Percentiles rank a stretch among this genome's conserved stretches.
Evolutionary conservation across 176 grass and related monocot species (phyloP).

Genomic region (Zoysia japonica): DNA sequence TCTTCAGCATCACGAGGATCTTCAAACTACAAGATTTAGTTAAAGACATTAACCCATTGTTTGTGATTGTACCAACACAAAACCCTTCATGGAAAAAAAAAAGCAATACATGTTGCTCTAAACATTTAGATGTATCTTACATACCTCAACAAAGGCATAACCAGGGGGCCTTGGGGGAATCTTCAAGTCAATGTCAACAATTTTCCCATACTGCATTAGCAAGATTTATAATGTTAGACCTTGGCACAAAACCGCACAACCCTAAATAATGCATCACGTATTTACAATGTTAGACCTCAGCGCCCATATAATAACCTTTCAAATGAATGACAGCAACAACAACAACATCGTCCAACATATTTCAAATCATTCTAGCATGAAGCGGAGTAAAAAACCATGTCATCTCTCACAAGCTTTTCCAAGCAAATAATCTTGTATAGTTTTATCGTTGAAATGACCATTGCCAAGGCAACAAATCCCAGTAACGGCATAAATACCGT

Average conservation of each 20-base stretch:
- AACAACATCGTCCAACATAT: background rate
- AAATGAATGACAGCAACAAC: too few species aligned
- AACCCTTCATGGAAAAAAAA: background rate
- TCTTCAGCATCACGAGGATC: slow-evolving; percentile 91
- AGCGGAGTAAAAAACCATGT: background rate
- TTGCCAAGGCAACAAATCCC: background rate
- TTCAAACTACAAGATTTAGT: slow-evolving; percentile 69
- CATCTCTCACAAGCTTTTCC: background rate
- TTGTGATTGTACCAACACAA: background rate
- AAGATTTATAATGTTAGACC: background rate
- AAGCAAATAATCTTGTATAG: background rate
- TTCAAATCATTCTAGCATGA: background rate
- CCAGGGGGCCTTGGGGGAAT: slow-evolving; percentile 91
- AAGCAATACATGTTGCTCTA: background rate
- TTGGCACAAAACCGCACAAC: background rate
- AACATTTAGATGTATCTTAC: background rate
- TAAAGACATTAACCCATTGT: background rate
- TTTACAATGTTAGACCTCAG: too few species aligned
- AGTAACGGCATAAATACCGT: background rate
- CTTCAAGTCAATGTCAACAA: slow-evolving; percentile 97
- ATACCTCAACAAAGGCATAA: slow-evolving; percentile 95
- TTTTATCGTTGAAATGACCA: background rate
- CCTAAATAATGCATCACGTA: background rate
- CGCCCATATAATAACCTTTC: too few species aligned
- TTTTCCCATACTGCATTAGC: slow-evolving; percentile 71